Evolutionary conservation across 2,329 filamentous ascomycete genomes (phyloP).

Genomic region (Sarocladium strictum): DNA sequence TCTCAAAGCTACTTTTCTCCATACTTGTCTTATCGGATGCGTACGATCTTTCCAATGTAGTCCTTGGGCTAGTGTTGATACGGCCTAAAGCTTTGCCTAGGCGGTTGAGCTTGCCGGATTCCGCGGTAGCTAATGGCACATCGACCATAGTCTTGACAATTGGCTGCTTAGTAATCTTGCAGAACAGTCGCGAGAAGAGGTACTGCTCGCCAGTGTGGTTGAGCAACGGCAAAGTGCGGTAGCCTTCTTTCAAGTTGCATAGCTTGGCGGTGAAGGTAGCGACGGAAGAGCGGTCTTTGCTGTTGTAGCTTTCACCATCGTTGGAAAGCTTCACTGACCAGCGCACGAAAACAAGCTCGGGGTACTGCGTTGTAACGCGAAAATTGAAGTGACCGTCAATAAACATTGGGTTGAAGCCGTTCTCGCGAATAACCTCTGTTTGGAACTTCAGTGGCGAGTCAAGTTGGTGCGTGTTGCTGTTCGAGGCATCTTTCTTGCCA

Average conservation of each 20-base stretch:
- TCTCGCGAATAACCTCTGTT: slow-evolving; percentile 75
- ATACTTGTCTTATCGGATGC: slow-evolving; percentile 40
- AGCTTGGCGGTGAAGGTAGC: slow-evolving; percentile 93
- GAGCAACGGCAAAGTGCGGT: slow-evolving; percentile 83
- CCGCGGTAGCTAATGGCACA: slow-evolving; percentile 26
- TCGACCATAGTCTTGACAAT: slow-evolving; percentile 52
- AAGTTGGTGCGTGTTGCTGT: slow-evolving; percentile 30
- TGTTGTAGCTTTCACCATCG: slow-evolving; percentile 64
- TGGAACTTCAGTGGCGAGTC: slow-evolving; percentile 67
- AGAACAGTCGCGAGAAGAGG: slow-evolving; percentile 91
- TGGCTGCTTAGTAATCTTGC: slow-evolving; percentile 66
- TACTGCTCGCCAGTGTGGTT: slow-evolving; percentile 89
- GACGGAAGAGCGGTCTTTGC: slow-evolving; percentile 54
- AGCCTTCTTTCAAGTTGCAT: slow-evolving; percentile 81
- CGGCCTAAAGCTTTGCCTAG: slow-evolving; percentile 54
- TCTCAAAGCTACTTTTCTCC: slow-evolving; percentile 42
- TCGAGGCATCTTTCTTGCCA: slow-evolving; percentile 73
- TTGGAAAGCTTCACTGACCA: slow-evolving; percentile 86
- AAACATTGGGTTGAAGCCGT: slow-evolving; percentile 91
- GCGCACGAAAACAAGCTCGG: slow-evolving; percentile 86
- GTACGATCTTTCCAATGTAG: slow-evolving; percentile 32
- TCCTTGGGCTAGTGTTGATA: slow-evolving; percentile 43
- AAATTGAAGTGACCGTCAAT: slow-evolving; percentile 68
- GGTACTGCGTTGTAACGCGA: slow-evolving; percentile 86
- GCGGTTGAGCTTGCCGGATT: slow-evolving; percentile 49